Percentiles rank a stretch among this genome's conserved stretches.
These are phyloP conservation scores for Starmerella cellae DNA, from an alignment of 805 yeast species.

Conservation along the genomic window DNA sequence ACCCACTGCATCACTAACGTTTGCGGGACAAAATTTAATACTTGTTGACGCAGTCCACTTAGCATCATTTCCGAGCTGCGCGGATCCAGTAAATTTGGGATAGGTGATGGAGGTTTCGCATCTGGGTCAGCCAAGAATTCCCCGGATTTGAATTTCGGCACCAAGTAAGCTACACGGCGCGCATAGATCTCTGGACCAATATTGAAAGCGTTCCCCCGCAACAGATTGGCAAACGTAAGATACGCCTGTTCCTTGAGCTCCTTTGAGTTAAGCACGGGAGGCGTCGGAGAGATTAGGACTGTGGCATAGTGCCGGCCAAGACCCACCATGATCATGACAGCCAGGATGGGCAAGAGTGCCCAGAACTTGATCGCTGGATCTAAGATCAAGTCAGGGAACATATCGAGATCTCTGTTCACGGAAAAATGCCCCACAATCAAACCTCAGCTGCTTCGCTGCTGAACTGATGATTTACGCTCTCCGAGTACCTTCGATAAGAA, in stretches of 20 bases:
- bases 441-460: too few species aligned
- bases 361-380: constrained; percentile 78
- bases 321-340: constrained; percentile 83
- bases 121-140: constrained; percentile 43
- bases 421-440: too few species aligned
- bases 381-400: constrained; percentile 37
- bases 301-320: constrained; percentile 59
- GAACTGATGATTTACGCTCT: too few species aligned
- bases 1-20: constrained; percentile 95
- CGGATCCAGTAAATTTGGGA: constrained; percentile 43
- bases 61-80: constrained; percentile 57
- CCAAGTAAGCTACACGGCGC: constrained; percentile 37
- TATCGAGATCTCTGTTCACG: too few species aligned
- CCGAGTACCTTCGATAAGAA: too few species aligned
- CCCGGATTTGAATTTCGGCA: constrained; percentile 39
- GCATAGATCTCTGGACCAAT: constrained; percentile 42
- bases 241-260: constrained; percentile 45
- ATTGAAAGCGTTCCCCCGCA: constrained; percentile 42
- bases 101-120: constrained; percentile 36
- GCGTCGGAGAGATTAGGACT: constrained; percentile 43
- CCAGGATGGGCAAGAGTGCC: constrained; percentile 81
- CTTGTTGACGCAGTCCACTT: constrained; percentile 65
- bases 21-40: constrained; percentile 80
- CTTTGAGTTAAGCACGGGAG: constrained; percentile 40
- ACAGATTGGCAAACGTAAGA: constrained; percentile 43